phyloP scores from a whole-genome alignment of 2,329 filamentous ascomycete genomes.

The Aureobasidium sp. region DNA sequence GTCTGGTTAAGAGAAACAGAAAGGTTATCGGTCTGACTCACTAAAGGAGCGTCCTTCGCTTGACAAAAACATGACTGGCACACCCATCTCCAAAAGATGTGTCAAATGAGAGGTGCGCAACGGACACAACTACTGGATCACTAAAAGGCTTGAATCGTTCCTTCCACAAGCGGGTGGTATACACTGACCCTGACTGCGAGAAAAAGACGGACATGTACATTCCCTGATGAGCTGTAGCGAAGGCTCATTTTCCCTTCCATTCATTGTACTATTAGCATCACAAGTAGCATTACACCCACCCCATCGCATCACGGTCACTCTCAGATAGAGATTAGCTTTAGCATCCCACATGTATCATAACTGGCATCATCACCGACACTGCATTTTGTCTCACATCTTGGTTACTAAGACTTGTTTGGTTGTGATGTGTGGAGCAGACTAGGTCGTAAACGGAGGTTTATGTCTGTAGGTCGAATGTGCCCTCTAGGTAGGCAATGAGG shows the following conservation, averaged over 20 bases:
- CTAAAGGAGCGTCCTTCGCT: background rate
- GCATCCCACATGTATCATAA: background rate
- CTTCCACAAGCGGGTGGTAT: background rate
- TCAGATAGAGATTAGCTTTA: background rate
- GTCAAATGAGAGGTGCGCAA: background rate
- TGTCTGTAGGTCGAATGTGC: too few relatives aligned
- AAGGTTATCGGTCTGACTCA: constrained; percentile 24
- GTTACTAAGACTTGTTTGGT: background rate
- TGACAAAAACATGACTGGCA: background rate
- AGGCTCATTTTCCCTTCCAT: background rate
- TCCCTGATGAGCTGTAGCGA: too few relatives aligned
- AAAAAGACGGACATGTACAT: background rate
- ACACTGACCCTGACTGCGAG: background rate
- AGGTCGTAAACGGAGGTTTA: too few relatives aligned
- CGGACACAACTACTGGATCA: background rate
- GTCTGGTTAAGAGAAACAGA: constrained; percentile 32
- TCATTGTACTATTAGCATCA: background rate
- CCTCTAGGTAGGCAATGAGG: too few relatives aligned
- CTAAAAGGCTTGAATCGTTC: background rate
- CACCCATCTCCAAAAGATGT: too few relatives aligned
- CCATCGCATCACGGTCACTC: background rate
- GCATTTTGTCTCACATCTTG: background rate
- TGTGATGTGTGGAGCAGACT: too few relatives aligned
- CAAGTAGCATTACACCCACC: background rate
- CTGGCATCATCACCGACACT: background rate